Evolutionary conservation across 768 basidiomycete species (phyloP).

Genomic region (Panaeolus cyanescens): DNA sequence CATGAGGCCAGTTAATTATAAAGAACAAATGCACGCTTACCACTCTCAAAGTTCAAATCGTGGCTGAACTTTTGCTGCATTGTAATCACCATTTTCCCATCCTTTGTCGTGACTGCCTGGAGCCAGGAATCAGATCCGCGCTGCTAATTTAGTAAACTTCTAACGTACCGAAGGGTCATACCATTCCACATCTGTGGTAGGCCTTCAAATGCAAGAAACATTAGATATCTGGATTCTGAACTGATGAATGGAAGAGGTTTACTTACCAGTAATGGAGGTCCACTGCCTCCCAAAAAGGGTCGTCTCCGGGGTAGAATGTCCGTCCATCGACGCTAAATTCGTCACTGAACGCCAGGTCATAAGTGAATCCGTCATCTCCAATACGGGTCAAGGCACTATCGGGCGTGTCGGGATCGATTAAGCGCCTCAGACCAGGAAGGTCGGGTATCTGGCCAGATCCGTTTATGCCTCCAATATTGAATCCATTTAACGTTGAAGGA

Average conservation of each 20-base stretch:
- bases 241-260: not conserved
- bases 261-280: conserved; percentile 84
- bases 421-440: conserved; percentile 61
- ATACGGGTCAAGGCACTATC: conserved; percentile 50
- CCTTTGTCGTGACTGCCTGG: conserved; percentile 68
- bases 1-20: conserved; percentile 12
- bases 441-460: conserved; percentile 83
- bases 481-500: conserved; percentile 45
- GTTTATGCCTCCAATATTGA: conserved; percentile 91
- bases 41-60: conserved; percentile 83
- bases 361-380: conserved; percentile 76
- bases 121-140: too few species aligned
- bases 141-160: too few species aligned
- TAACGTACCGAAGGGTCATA: conserved; percentile 68
- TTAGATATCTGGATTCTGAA: not conserved
- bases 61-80: conserved; percentile 70
- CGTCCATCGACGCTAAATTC: conserved; percentile 60
- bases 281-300: conserved; percentile 88
- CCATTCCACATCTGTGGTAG: conserved; percentile 85
- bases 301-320: conserved; percentile 73
- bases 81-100: conserved; percentile 82
- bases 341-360: conserved; percentile 89
- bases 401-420: conserved; percentile 84
- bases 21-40: conserved; percentile 38
- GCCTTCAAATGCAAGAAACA: too few species aligned